A percentile compares a stretch with the other conserved stretches of the same genome.
phyloP scores from a whole-genome alignment of 352 stramenopile species.

The Saprolegnia parasitica region DNA sequence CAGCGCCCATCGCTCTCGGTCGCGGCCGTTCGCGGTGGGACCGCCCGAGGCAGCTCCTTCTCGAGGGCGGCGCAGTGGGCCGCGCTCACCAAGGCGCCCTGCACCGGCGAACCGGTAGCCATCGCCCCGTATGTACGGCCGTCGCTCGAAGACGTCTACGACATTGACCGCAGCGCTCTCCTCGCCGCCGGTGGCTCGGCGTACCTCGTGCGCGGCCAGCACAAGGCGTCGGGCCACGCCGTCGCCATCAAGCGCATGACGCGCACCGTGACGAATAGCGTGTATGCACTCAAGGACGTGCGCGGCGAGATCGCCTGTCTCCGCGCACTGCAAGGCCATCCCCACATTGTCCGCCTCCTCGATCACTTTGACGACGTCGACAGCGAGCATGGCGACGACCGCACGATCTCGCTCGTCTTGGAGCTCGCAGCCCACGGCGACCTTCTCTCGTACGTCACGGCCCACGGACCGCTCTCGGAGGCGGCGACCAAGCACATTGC shows the following conservation, averaged over 20 bases:
- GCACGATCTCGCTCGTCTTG: background rate
- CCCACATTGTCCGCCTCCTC: background rate
- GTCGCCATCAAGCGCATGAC: constrained; percentile 6
- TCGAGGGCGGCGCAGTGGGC: background rate
- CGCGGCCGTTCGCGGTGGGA: no score
- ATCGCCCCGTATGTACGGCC: background rate
- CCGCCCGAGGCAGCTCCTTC: background rate
- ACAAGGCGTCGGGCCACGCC: background rate
- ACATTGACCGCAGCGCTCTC: background rate
- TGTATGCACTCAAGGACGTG: constrained; percentile 2
- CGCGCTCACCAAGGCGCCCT: background rate
- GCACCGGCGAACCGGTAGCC: no score
- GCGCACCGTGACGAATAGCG: background rate
- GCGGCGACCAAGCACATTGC: constrained; percentile 50
- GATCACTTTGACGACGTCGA: constrained; percentile 7
- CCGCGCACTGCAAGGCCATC: background rate
- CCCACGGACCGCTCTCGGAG: constrained; percentile 37
- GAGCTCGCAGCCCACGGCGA: background rate
- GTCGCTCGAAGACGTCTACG: background rate
- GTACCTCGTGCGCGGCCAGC: background rate
- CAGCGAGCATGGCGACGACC: background rate
- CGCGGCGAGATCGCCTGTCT: background rate
- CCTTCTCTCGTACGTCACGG: background rate
- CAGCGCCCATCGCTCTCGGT: no score
- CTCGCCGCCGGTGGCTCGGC: background rate